Base-by-base conservation (phyloP, 202 grass and related monocot species). In the Cymbopogon flexuosus region DNA sequence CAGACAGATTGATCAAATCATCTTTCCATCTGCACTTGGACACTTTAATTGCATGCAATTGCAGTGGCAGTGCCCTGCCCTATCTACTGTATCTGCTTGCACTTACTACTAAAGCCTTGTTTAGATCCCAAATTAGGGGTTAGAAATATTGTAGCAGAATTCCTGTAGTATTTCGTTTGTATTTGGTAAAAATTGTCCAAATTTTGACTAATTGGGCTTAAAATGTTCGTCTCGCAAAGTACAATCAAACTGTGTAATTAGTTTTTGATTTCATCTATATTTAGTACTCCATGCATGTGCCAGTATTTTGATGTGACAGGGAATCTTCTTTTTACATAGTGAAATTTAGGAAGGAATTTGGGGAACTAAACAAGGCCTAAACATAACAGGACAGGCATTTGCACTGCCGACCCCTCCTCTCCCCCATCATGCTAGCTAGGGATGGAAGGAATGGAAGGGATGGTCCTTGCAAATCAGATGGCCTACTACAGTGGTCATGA, bases 361-460 rank as follows among this genome's bases (percentile, higher is more conserved):
- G 27, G 27, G 27, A 27, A 27, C 27, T 27, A 27, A 27, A n/a
- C n/a, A n/a, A 27, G 27, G 27, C 27, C 31, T 51, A 62, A 42
- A 62, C 60, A 68, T 69, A 41, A 88, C 59, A 75, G 10, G 81
- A 76, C 71, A 80, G 37, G 63, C 81, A 84, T 70, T 84, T 65
- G 46, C 70, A 64, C 51, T 54, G 51, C 18, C 16, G 49, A 52
- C 49, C 6, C 4, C 46, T 14, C 43, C 11, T 16, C 43, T 15
- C 23, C 33, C 63, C 46, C 42, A 37, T 73, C 66, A 11, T 69
- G 15, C 27, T 47, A 15, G 24, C 16, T 30, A 15, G 11, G 12
- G 60, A 5, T 31, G 40, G 67, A 19, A 15, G 68, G 68, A 46
- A 60, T 14, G 31, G 46, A 10, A 52, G 59, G 14, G 29, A 84